These are phyloP conservation scores for Terfezia claveryi DNA, from an alignment of 495 filamentous ascomycete species.

Conservation along the genomic window DNA sequence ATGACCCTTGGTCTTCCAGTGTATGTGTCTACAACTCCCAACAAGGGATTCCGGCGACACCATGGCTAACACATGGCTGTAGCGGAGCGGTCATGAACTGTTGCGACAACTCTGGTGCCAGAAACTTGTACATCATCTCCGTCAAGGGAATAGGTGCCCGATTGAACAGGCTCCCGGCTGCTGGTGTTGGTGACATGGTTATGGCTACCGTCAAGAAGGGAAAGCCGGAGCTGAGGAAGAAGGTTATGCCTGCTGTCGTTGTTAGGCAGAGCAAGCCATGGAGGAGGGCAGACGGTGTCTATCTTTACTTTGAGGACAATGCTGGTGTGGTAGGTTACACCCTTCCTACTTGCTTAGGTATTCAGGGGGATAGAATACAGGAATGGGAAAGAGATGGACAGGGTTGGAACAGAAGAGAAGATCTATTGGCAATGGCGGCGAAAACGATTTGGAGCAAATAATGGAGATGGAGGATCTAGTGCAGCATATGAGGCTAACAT, in stretches of 20 bases:
- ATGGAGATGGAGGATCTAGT: not conserved
- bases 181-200: conserved; percentile 98
- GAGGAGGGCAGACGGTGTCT: conserved; percentile 91
- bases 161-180: conserved; percentile 92
- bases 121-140: conserved; percentile 99
- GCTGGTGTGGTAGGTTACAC: conserved; percentile 69
- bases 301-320: conserved; percentile 99
- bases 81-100: conserved; percentile 94
- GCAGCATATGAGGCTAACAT: conserved; percentile 1
- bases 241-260: conserved; percentile 98
- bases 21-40: conserved; percentile 36
- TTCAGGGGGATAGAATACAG: no score
- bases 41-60: not conserved
- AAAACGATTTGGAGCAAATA: not conserved
- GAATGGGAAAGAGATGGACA: not conserved
- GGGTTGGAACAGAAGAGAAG: not conserved
- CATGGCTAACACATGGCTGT: conserved; percentile 6
- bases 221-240: conserved; percentile 98
- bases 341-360: not conserved
- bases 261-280: conserved; percentile 98
- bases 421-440: no score
- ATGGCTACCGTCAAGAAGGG: conserved; percentile 99
- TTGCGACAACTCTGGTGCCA: conserved; percentile 94
- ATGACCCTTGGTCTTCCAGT: conserved; percentile 99
- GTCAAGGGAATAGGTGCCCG: conserved; percentile 98